Evolutionary conservation across 345 rosid species (phyloP), one percentile per base, ranked within the genome.

Genomic region (Dimocarpus longan): DNA sequence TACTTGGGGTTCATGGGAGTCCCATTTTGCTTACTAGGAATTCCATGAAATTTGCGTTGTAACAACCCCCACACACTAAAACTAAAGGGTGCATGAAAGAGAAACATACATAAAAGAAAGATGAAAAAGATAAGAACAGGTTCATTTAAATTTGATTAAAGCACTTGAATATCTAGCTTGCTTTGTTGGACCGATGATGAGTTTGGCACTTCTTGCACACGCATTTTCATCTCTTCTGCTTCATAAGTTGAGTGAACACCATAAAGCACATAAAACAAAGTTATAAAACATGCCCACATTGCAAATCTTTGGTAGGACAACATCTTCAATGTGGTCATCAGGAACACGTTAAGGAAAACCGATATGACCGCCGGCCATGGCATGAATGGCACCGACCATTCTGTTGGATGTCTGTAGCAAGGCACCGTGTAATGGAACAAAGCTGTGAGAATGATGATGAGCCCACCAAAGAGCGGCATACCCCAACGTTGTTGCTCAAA

Each of bases 301-400:
- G 82, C 94, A 81, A 95, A 93, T 76, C 98, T 85, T 76, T 85
- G 86, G 83, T 85, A 92, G 12, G 98, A 83, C 2, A 87, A 63
- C 78, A 64, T 42, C 85, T 90, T 93, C 22, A 95, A 78, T 5
- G 93, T 91, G 40, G 92, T 86, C 89, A 88, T 86, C 15, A 95
- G 94, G 80, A 95, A 91, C 21, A 92, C 86, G 73, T 90, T 95
- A 9, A 95, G 91, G 86, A 91, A 91, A 76, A 91, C 88, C 0
- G 98, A 93, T 2, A 86, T 66, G 2, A 91, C 94, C 0, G 98
- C 94, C 4, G 95, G 97, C 98, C 98, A 95, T 12, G 98, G 98
- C 98, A 95, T 95, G 66, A 91, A 76, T 6, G 98, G 98, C 44
- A 95, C 97, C 1, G 93, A 86, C 98, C 97, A 95, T 68, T 60